Evolutionary conservation across 2,329 filamentous ascomycete genomes (phyloP), one percentile per base, ranked within the genome.

Genomic region (Celoporthe dispersa): DNA sequence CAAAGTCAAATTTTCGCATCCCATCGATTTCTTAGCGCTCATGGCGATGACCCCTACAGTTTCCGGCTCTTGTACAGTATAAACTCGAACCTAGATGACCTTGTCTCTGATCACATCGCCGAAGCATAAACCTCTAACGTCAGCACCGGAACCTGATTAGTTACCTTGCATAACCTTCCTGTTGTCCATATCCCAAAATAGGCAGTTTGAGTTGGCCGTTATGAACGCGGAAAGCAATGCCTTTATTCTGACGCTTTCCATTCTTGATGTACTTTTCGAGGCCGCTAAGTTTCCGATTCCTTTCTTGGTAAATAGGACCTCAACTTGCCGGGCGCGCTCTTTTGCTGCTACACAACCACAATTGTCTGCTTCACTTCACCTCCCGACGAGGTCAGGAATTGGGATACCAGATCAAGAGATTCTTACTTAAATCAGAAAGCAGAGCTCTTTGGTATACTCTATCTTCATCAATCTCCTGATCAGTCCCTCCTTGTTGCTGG

Each of bases 41-140:
- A 8, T 57, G 53, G 53, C 53, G n/a, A 31, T 28, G 9, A 57
- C 11, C 28, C 31, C n/a, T 11, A 11, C 25, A 19, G n/a, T 57
- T 31, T 57, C n/a, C 31, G n/a, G 53, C 53, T 57, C 53, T 57
- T 57, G n/a, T 57, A 57, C 53, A 12, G 53, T 31, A 57, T 35
- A 1, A 35, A 35, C 9, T 35, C 35, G 53, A 31, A 57, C 25
- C n/a, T n/a, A 57, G 3, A n/a, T 57, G 53, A 31, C 25, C n/a
- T 31, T 16, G 44, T 48, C 44, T 48, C 44, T 22, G 4, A 3
- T 22, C 44, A 48, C 16, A 48, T 19, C 19, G 16, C 16, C 22
- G 44, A 7, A 7, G 44, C 44, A 48, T 48, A 22, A 6, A 7
- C 16, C 7, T 48, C 5, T 16, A 22, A 48, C 44, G 44, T 22